phyloP scores from a whole-genome alignment of 1,284 basidiomycete species.

The Irpex sp. region DNA sequence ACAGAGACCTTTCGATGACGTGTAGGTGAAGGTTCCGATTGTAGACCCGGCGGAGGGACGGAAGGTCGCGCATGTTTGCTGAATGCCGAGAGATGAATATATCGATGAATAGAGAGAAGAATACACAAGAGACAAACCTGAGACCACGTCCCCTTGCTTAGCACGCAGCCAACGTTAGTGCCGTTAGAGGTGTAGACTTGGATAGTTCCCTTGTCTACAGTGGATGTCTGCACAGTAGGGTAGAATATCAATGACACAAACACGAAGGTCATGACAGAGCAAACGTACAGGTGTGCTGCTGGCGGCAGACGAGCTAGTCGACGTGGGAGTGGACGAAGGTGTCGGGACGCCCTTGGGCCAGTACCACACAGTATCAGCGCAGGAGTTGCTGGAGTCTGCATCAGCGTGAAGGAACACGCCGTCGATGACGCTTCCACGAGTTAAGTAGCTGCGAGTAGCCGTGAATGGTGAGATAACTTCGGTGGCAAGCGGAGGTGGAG shows the following conservation, averaged over 20 bases:
- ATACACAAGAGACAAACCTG: not conserved
- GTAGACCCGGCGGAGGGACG: constrained; percentile 4
- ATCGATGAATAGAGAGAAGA: not conserved
- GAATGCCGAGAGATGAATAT: not conserved
- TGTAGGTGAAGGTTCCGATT: constrained; percentile 5
- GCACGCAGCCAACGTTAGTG: constrained; percentile 9
- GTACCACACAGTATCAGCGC: constrained; percentile 8
- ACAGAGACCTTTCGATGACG: constrained; percentile 9
- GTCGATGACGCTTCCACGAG: constrained; percentile 11
- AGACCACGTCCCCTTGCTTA: constrained; percentile 11
- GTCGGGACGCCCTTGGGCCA: constrained; percentile 11
- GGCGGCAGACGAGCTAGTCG: constrained; percentile 5
- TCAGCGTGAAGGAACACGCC: constrained; percentile 8
- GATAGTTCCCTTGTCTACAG: constrained; percentile 10
- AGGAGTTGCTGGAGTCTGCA: constrained; percentile 5
- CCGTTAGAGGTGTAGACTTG: constrained; percentile 9
- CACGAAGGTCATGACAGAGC: not conserved
- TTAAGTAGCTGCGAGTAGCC: constrained; percentile 4
- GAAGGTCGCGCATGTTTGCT: constrained; percentile 12
- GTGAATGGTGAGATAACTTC: not conserved
- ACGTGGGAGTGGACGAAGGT: constrained; percentile 6
- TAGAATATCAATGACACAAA: not conserved
- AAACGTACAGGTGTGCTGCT: not conserved
- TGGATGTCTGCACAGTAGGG: not conserved
- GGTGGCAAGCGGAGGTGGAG: not conserved